Evolutionary conservation across 2,329 filamentous ascomycete genomes (phyloP), one percentile per base, ranked within the genome.

Genomic region (Ceratocystis harringtonii): DNA sequence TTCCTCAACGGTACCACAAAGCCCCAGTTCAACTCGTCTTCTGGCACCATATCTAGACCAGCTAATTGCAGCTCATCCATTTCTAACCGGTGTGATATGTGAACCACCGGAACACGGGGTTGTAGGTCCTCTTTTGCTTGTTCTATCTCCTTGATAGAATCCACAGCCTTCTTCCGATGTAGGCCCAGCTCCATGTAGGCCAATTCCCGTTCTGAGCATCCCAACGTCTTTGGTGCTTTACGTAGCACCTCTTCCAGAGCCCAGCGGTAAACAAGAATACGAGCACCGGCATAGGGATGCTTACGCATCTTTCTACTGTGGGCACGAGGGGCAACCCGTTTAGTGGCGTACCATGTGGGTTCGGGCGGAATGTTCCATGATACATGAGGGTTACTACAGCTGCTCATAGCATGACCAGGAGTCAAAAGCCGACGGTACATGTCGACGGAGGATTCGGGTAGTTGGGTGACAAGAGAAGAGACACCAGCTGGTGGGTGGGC

Each of bases 381-480:
- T 12, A 65, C 19, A 17, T 61, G 63, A 2, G 55, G 63, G 15
- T 61, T 65, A 17, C 43, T 57, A 19, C 55, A 61, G 52, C 12
- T 19, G 7, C 25, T 2, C 5, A 12, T 41, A 10, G 12, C 63
- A 28, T 52, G 63, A 44, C 63, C 63, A 5, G 63, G 63, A 15
- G 63, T 61, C 1, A 65, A 8, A 25, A 65, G 55, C 8, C 63
- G 63, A 28, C 55, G 55, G 55, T 65, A 65, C 19, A 61, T 36
- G 17, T 58, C 41, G 28, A 60, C 63, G 7, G 63, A 65, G 12
- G 17, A 15, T 8, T 61, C 63, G 10, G 63, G 43, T 10, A 65
- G 55, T 30, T 65, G 55, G 43, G 22, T 44, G 41, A 65, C 63
- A 15, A 65, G 28, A 19, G 63, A 48, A 25, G 63, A 65, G 6